These are phyloP conservation scores for Penicillium nucicola DNA, from an alignment of 495 filamentous ascomycete species.

Conservation along the genomic window DNA sequence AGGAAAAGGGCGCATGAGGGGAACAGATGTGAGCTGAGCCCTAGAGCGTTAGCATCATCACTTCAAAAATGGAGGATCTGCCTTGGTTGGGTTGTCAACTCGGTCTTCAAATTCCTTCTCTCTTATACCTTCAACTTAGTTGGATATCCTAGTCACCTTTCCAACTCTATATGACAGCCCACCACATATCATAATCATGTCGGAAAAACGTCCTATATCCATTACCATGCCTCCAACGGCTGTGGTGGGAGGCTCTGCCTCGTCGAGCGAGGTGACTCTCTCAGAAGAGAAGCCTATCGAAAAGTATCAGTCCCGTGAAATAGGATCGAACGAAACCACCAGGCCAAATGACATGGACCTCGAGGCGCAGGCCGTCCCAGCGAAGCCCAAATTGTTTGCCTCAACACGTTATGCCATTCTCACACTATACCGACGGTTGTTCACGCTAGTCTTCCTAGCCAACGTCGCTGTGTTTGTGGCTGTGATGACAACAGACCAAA, in stretches of 20 bases:
- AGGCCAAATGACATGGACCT: conserved; percentile 24
- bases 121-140: background rate
- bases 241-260: conserved; percentile 10
- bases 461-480: conserved; percentile 51
- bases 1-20: background rate
- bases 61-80: conserved; percentile 2
- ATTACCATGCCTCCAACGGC: conserved; percentile 23
- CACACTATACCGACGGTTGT: conserved; percentile 51
- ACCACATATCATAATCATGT: conserved; percentile 14
- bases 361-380: conserved; percentile 32
- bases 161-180: conserved; percentile 9
- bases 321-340: conserved; percentile 4
- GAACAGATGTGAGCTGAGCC: background rate
- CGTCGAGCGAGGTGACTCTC: conserved; percentile 22
- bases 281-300: conserved; percentile 19
- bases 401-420: conserved; percentile 37
- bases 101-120: background rate
- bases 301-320: conserved; percentile 28
- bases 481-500: conserved; percentile 35
- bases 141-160: conserved; percentile 16
- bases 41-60: background rate
- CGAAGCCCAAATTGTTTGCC: conserved; percentile 30
- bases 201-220: conserved; percentile 22
- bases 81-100: conserved; percentile 9
- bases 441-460: conserved; percentile 47